phyloP scores from a whole-genome alignment of 176 grass and related monocot species.

The Juncus inflexus region DNA sequence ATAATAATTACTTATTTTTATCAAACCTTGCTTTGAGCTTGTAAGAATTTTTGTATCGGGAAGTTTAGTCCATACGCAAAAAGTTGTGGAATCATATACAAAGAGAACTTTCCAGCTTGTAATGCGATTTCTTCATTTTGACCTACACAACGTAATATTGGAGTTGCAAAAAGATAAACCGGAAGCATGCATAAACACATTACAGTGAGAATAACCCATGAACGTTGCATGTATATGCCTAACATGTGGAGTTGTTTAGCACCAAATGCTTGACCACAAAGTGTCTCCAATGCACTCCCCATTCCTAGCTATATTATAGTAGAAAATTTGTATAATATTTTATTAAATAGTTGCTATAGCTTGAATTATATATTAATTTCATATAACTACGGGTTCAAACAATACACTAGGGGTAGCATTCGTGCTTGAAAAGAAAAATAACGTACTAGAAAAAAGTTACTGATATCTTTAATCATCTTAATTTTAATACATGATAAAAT shows the following conservation, averaged over 20 bases:
- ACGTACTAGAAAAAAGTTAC: too few species aligned
- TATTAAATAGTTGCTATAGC: too few species aligned
- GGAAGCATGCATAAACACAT: conserved; percentile 33
- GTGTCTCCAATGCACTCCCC: conserved; percentile 70
- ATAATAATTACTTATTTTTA: background rate
- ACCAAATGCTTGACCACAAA: conserved; percentile 60
- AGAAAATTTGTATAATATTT: too few species aligned
- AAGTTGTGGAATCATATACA: conserved; percentile 45
- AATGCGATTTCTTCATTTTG: conserved; percentile 35
- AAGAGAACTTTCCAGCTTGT: conserved; percentile 33
- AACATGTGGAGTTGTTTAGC: conserved; percentile 55
- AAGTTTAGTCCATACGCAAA: conserved; percentile 56
- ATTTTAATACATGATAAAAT: too few species aligned
- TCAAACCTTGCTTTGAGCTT: conserved; percentile 22
- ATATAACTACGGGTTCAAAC: too few species aligned
- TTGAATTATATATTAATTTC: too few species aligned
- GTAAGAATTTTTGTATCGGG: conserved; percentile 68
- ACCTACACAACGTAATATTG: conserved; percentile 35
- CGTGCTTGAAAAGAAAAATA: too few species aligned
- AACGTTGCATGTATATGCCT: conserved; percentile 60
- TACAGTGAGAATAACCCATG: conserved; percentile 55
- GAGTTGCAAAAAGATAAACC: conserved; percentile 39
- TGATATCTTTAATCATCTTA: too few species aligned
- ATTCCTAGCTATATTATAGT: conserved; percentile 41
- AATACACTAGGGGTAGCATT: too few species aligned